Conservation (phyloP, 768 basidiomycete species). For the Hericium erinaceus region DNA sequence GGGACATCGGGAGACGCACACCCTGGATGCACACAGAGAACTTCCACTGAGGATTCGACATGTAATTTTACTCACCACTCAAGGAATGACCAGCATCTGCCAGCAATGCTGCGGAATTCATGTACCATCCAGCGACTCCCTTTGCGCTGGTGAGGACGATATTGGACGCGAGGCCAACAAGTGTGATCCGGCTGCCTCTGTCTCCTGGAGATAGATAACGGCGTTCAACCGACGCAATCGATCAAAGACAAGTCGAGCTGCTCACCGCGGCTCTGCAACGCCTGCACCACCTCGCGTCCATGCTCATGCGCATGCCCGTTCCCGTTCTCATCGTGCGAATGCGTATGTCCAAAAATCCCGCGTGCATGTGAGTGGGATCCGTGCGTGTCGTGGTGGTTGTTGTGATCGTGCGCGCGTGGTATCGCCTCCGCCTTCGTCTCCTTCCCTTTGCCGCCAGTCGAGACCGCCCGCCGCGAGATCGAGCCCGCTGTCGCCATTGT, state of each 20-base stretch:
- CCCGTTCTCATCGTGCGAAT: conserved; percentile 7
- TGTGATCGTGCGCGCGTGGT: background rate
- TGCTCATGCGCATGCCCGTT: conserved; percentile 2
- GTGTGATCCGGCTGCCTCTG: conserved; percentile 73
- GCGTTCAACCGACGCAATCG: background rate
- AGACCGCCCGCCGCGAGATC: background rate
- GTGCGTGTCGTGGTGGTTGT: background rate
- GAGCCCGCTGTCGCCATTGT: background rate
- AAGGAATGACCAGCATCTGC: conserved; percentile 92
- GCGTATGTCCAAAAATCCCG: conserved; percentile 13
- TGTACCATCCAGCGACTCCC: conserved; percentile 79
- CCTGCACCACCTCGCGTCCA: conserved; percentile 8
- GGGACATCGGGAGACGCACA: too few species aligned
- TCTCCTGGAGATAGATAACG: conserved; percentile 41
- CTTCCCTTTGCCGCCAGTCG: background rate
- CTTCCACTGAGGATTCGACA: too few species aligned
- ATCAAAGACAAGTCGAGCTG: background rate
- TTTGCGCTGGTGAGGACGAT: conserved; percentile 75
- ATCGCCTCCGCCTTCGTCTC: background rate
- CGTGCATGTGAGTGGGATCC: conserved; percentile 5
- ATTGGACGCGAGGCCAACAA: conserved; percentile 78
- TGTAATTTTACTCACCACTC: conserved; percentile 48
- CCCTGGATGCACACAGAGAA: too few species aligned
- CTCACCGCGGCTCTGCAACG: conserved; percentile 11
- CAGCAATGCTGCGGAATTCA: conserved; percentile 84